Evolutionary conservation across 805 yeast genomes (phyloP).

Genomic region (Hermanozyma aechmeae): DNA sequence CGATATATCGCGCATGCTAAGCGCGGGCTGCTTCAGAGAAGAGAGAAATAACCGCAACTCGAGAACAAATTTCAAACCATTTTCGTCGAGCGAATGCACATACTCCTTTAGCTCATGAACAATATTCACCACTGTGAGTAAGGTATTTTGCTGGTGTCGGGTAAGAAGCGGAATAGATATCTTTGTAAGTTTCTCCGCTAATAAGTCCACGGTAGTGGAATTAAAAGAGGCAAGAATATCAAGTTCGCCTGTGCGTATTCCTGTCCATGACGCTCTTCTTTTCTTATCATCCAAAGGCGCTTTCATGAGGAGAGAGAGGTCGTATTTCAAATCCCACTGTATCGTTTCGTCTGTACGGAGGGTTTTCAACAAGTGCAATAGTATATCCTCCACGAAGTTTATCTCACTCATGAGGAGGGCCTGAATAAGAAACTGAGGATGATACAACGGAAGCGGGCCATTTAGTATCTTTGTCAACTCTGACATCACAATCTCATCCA

Average conservation of each 20-base stretch:
- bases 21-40: slow-evolving; percentile 37
- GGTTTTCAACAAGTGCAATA: slow-evolving; percentile 42
- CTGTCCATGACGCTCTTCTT: no score
- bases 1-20: slow-evolving; percentile 71
- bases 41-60: slow-evolving; percentile 60
- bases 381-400: slow-evolving; percentile 44
- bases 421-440: slow-evolving; percentile 82
- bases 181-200: slow-evolving; percentile 53
- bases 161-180: slow-evolving; percentile 71
- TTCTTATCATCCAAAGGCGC: no score
- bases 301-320: no score
- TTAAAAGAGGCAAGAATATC: no score
- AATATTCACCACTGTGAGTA: slow-evolving; percentile 60
- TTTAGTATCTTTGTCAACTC: slow-evolving; percentile 70
- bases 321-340: slow-evolving; percentile 25
- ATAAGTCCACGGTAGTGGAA: slow-evolving; percentile 31
- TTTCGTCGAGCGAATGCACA: slow-evolving; percentile 40
- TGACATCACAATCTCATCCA: slow-evolving; percentile 37
- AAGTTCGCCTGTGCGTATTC: no score
- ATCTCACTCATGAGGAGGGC: slow-evolving; percentile 54
- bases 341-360: slow-evolving; percentile 33
- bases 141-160: slow-evolving; percentile 84
- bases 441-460: slow-evolving; percentile 85
- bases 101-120: slow-evolving; percentile 44
- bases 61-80: slow-evolving; percentile 62